Base-by-base conservation (phyloP, 768 basidiomycete genomes). In the Boletus vermiculosoides region DNA sequence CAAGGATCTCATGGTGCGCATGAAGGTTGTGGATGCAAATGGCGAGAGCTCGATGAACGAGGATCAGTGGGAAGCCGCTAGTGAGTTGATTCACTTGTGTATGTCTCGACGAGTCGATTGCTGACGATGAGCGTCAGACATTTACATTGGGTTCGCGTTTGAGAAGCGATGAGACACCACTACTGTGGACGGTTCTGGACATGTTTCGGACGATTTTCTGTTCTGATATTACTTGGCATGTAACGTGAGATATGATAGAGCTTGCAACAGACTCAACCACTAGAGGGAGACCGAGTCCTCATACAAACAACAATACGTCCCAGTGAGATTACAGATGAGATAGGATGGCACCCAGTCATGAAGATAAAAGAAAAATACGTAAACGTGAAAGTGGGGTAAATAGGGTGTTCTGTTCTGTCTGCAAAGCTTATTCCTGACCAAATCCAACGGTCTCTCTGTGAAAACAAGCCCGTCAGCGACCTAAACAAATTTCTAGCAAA, bases 31-130 rank as follows among this genome's bases (percentile, higher is more conserved):
- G 42, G 88, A 97, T 66, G 74, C 78, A 18, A 80, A 88, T 41
- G 94, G 94, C 2, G 89, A 89, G 74, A 95, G 92, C 66, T 77
- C 90, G 52, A 97, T 98, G 92, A 85, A 94, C 61, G 89, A 90
- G 62, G 88, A 91, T 63, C 95, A 98, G 73, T 97, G 96, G 92
- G 94, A 98, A 67, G 96, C 96, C 60, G 94, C 94, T n/a, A 98
- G 97, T 98, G 73, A 74, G 94, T 83, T 13, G 34, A 34, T 47
- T 53, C 11, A 30, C 25, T 18, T 16, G 31, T 39, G 8, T 36
- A 9, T 34, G 18, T 5, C 8, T 10, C 18, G 18, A 37, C 45
- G 34, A 25, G 8, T 22, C 20, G 5, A 23, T 34, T 50, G n/a
- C 52, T 67, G n/a, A 63, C 52, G 58, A 28, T 46, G 46, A 25